Conservation (phyloP, 2,329 filamentous ascomycete genomes). For the Zymoseptoria tritici region DNA sequence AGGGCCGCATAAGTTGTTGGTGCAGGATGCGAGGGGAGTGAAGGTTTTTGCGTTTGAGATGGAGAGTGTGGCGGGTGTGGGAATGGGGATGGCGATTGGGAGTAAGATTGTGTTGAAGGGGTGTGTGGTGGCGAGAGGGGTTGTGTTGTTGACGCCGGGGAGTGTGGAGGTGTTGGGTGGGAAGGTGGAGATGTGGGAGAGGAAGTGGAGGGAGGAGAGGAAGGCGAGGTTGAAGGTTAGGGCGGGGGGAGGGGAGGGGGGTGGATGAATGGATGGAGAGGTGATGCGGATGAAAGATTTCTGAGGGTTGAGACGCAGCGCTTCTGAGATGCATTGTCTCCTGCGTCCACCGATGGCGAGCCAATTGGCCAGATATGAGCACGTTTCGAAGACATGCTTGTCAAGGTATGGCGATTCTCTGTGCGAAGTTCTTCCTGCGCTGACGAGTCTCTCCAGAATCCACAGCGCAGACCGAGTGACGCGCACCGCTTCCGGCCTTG, state of each 20-base stretch:
- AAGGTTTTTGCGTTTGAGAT: slow-evolving; percentile 69
- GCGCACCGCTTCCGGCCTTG: too few relatives aligned
- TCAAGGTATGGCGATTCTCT: too few relatives aligned
- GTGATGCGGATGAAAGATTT: slow-evolving; percentile 6
- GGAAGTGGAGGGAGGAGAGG: slow-evolving; percentile 64
- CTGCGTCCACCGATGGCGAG: too few relatives aligned
- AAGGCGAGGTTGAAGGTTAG: slow-evolving; percentile 59
- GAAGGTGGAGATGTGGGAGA: slow-evolving; percentile 74
- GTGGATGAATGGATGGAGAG: neutral
- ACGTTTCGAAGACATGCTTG: too few relatives aligned
- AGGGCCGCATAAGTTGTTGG: slow-evolving; percentile 68
- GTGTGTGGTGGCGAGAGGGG: slow-evolving; percentile 63
- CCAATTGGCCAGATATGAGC: too few relatives aligned
- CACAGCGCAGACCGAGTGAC: too few relatives aligned
- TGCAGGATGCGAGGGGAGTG: slow-evolving; percentile 71
- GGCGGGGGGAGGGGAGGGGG: slow-evolving; percentile 17
- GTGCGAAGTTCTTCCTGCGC: too few relatives aligned
- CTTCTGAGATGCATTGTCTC: too few relatives aligned
- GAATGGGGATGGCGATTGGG: slow-evolving; percentile 61
- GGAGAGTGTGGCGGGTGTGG: slow-evolving; percentile 56
- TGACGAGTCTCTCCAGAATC: too few relatives aligned
- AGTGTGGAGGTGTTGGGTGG: slow-evolving; percentile 72
- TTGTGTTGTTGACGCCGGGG: slow-evolving; percentile 66
- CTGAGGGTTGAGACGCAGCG: neutral
- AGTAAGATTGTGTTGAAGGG: slow-evolving; percentile 68